A percentile compares a stretch with the other conserved stretches of the same genome.
Evolutionary conservation across 2,329 filamentous ascomycete species (phyloP).

Genomic region (Colletotrichum costaricense): DNA sequence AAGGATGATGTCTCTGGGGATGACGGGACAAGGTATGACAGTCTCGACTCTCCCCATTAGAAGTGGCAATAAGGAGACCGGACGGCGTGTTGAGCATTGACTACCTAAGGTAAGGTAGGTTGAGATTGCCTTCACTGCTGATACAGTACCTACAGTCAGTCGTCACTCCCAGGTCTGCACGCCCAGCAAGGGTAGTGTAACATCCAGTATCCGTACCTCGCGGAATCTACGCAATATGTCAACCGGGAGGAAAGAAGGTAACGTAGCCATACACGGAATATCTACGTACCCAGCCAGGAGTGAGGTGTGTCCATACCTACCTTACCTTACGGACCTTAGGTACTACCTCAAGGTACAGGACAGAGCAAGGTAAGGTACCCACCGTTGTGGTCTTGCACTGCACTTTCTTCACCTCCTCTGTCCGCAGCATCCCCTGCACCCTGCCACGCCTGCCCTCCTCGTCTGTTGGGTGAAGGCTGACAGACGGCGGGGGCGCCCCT

Average conservation of each 20-base stretch:
- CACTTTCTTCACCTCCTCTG: constrained; percentile 11
- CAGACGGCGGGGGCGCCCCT: not conserved
- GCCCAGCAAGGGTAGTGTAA: too few species aligned
- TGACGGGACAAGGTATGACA: not conserved
- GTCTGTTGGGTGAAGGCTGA: constrained; percentile 30
- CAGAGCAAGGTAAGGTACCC: not conserved
- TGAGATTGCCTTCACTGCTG: not conserved
- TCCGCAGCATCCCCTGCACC: not conserved
- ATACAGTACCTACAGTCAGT: not conserved
- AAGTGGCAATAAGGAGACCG: not conserved
- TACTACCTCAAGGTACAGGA: not conserved
- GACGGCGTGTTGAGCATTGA: not conserved
- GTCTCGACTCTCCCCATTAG: not conserved
- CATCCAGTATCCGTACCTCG: too few species aligned
- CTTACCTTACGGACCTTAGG: too few species aligned
- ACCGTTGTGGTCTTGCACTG: not conserved
- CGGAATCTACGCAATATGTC: too few species aligned
- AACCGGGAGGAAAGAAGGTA: not conserved
- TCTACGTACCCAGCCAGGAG: not conserved
- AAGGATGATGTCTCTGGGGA: not conserved
- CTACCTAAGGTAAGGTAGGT: not conserved
- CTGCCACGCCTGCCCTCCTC: not conserved
- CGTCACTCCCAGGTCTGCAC: too few species aligned
- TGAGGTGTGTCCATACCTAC: not conserved
- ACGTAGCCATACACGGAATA: not conserved